Evolutionary conservation across 192 early-diverging fungal species (phyloP).

Genomic region (Coemansia sp.): DNA sequence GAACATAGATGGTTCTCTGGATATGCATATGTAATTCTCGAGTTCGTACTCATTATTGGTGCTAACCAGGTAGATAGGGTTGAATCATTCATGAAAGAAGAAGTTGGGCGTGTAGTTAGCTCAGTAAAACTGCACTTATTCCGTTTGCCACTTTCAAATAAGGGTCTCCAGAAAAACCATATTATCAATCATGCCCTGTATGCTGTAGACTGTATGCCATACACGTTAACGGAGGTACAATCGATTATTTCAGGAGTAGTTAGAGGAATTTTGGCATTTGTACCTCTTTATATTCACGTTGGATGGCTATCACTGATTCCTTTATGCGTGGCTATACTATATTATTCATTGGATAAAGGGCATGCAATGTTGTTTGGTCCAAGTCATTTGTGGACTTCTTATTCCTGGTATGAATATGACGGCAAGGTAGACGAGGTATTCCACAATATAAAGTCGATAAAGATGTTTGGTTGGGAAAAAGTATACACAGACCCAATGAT

Average conservation of each 20-base stretch:
- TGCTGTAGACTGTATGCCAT: background rate
- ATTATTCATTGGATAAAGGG: background rate
- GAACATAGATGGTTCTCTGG: conserved; percentile 14
- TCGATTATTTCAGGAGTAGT: conserved; percentile 1
- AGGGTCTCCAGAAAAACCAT: background rate
- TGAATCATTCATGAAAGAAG: background rate
- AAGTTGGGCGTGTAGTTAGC: conserved; percentile 4
- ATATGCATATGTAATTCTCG: background rate
- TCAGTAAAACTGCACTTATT: conserved; percentile 27
- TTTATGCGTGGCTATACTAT: background rate
- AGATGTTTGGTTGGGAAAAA: too few species aligned
- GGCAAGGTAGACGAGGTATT: background rate
- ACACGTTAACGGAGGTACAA: background rate
- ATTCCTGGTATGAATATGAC: background rate
- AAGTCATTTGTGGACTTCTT: background rate
- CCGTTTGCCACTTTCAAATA: conserved; percentile 19
- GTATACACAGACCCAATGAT: too few species aligned
- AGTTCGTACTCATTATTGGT: background rate
- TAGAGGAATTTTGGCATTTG: background rate
- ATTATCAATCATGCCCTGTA: background rate
- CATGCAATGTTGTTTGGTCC: background rate
- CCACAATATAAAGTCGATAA: background rate
- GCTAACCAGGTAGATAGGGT: conserved; percentile 2
- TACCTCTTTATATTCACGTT: background rate
- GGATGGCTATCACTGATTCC: conserved; percentile 25